A percentile compares a stretch with the other conserved stretches of the same genome.
These are phyloP conservation scores for Microsporum audouinii DNA, from an alignment of 2,329 filamentous ascomycete species.

Conservation along the genomic window DNA sequence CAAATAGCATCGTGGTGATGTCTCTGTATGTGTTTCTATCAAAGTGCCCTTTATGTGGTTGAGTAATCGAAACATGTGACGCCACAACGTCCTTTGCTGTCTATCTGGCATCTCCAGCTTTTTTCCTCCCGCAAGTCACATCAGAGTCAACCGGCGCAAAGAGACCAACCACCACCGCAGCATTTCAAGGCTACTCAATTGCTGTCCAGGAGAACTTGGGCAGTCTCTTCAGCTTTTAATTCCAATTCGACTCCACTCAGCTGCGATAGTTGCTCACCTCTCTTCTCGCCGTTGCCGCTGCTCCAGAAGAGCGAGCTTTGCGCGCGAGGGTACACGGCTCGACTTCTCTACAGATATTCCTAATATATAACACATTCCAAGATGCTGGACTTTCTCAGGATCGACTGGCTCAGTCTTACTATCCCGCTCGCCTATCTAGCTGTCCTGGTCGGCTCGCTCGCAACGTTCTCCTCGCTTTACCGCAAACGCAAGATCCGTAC, in stretches of 20 bases:
- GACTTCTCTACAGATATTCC: neutral
- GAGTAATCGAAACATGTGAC: neutral
- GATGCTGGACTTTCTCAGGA: constrained; percentile 42
- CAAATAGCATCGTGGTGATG: neutral
- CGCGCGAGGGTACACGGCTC: neutral
- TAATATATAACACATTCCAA: constrained; percentile 11
- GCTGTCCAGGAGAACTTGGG: neutral
- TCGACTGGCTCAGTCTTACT: constrained; percentile 62
- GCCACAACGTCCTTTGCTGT: neutral
- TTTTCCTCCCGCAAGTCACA: neutral
- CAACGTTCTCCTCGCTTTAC: constrained; percentile 87
- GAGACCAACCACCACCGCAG: neutral
- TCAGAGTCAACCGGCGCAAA: neutral
- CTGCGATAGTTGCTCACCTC: neutral
- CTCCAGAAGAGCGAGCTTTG: neutral
- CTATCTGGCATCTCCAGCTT: constrained; percentile 1
- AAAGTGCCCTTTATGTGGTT: neutral
- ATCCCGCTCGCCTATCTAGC: constrained; percentile 82
- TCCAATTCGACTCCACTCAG: neutral
- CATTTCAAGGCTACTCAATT: neutral
- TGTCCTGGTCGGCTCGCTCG: constrained; percentile 76
- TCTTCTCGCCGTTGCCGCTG: neutral
- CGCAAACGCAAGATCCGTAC: constrained; percentile 77
- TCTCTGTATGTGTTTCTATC: neutral
- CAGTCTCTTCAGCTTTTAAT: neutral